A percentile compares a stretch with the other conserved stretches of the same genome.
These are phyloP conservation scores for Cucumis melo DNA, from an alignment of 306 rosid species.

Conservation along the genomic window DNA sequence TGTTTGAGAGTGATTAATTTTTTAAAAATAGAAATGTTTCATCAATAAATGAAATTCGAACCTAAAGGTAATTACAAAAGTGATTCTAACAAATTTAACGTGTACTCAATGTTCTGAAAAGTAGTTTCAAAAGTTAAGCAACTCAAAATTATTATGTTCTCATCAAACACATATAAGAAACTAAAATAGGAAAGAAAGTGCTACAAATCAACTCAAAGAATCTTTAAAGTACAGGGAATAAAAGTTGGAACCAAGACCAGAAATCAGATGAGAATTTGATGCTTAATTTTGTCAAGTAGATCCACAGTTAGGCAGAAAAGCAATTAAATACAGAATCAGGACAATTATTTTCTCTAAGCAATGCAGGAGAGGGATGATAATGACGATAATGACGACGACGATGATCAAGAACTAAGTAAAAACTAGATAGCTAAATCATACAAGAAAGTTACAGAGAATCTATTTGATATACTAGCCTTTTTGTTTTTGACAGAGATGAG, in stretches of 20 bases:
- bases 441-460: conserved; percentile 10
- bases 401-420: not conserved
- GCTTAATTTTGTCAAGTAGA: conserved; percentile 27
- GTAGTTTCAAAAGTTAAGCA: too few relatives aligned
- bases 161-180: not conserved
- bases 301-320: conserved; percentile 38
- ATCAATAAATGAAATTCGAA: too few relatives aligned
- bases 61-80: too few relatives aligned
- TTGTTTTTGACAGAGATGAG: not conserved
- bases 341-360: conserved; percentile 34
- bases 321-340: conserved; percentile 26
- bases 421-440: conserved; percentile 4
- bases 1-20: not conserved
- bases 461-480: not conserved
- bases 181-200: not conserved
- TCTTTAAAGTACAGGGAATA: not conserved
- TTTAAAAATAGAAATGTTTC: too few relatives aligned
- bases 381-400: not conserved
- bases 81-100: too few relatives aligned
- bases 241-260: not conserved
- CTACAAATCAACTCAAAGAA: not conserved
- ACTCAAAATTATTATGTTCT: too few relatives aligned
- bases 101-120: too few relatives aligned
- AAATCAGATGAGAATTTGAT: not conserved
- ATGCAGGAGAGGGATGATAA: conserved; percentile 7